A percentile compares a stretch with the other conserved stretches of the same genome.
Evolutionary conservation across 345 rosid species (phyloP).

Genomic region (Physaria fendleri): DNA sequence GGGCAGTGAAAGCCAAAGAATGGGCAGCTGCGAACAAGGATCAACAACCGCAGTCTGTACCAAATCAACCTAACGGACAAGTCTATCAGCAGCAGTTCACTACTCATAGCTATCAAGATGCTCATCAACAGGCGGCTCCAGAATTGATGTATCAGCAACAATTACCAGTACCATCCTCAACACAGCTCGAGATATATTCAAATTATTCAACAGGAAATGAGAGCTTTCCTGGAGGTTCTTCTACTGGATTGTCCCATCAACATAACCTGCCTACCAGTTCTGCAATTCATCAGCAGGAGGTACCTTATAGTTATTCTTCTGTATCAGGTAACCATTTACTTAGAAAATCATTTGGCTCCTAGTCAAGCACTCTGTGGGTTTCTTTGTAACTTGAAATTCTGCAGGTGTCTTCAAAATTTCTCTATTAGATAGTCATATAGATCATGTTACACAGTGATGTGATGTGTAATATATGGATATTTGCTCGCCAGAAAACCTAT

Average conservation of each 20-base stretch:
- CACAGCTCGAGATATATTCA: conserved; percentile 42
- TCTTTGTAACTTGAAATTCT: not conserved
- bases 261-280: conserved; percentile 43
- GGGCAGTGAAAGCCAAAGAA: conserved; percentile 96
- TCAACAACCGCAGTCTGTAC: conserved; percentile 48
- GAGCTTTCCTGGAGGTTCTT: conserved; percentile 39
- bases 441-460: conserved; percentile 5
- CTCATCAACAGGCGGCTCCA: conserved; percentile 44
- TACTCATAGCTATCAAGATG: conserved; percentile 52
- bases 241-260: conserved; percentile 37
- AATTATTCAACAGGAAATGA: conserved; percentile 42
- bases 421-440: not conserved
- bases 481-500: conserved; percentile 3
- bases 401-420: not conserved
- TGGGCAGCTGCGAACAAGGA: conserved; percentile 72
- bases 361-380: conserved; percentile 38
- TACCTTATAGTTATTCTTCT: conserved; percentile 99
- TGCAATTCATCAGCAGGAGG: conserved; percentile 98
- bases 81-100: conserved; percentile 51
- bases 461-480: not conserved
- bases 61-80: conserved; percentile 36
- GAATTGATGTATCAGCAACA: conserved; percentile 59
- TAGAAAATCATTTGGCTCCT: conserved; percentile 48
- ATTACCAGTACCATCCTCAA: conserved; percentile 41
- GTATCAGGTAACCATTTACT: conserved; percentile 90